Conservation (phyloP, 352 stramenopile species). For the Globisporangium ultimum region DNA sequence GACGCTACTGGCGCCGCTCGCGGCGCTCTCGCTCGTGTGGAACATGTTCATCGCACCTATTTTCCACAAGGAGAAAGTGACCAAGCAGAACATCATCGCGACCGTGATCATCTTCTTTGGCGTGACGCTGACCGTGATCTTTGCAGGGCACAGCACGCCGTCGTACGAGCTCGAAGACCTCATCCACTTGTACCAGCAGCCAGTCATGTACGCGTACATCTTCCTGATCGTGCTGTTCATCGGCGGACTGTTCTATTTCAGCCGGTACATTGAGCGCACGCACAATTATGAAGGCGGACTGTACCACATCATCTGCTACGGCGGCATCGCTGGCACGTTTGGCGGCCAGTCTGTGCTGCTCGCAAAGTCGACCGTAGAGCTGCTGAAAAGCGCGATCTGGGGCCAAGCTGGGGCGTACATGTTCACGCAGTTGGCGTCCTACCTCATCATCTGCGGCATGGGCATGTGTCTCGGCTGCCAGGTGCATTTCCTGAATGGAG, state of each 20-base stretch:
- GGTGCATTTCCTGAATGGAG: constrained; percentile 88
- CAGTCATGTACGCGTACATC: constrained; percentile 84
- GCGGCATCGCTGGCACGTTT: constrained; percentile 85
- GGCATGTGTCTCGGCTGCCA: constrained; percentile 72
- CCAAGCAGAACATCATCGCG: constrained; percentile 70
- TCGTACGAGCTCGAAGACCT: constrained; percentile 86
- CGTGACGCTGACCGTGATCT: constrained; percentile 88
- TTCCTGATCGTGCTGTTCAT: constrained; percentile 71
- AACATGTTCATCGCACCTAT: constrained; percentile 91
- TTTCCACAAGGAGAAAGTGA: constrained; percentile 90
- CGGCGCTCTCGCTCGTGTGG: constrained; percentile 87
- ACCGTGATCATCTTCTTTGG: constrained; percentile 88
- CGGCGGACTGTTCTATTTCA: constrained; percentile 49
- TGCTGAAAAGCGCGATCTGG: constrained; percentile 90
- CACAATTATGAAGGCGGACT: constrained; percentile 64
- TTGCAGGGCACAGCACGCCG: constrained; percentile 81
- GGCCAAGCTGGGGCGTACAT: constrained; percentile 69
- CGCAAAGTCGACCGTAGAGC: constrained; percentile 87
- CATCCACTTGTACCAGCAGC: constrained; percentile 74
- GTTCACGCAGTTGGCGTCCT: constrained; percentile 75
- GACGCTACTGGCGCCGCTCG: constrained; percentile 86
- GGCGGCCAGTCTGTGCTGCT: constrained; percentile 87
- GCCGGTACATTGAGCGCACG: constrained; percentile 70
- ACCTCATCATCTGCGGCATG: constrained; percentile 74
- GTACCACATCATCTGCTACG: constrained; percentile 87